Base-by-base conservation (phyloP, 352 stramenopile genomes). In the Elongisporangium prolatum region DNA sequence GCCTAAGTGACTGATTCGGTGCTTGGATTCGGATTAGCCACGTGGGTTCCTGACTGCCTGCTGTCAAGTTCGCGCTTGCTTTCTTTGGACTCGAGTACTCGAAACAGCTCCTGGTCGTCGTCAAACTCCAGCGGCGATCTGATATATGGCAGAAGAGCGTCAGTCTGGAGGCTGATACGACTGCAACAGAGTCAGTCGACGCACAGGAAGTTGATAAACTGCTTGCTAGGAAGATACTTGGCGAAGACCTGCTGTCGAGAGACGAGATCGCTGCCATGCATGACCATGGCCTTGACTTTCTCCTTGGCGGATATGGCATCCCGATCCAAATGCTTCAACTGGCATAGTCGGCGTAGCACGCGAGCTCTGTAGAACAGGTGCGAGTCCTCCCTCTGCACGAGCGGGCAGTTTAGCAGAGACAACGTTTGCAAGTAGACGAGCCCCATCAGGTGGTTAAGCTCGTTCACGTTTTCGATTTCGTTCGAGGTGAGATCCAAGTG, bases 171-270 rank as follows among this genome's bases (percentile, higher is more conserved):
- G 7, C 8, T 11, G 5, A 44, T 13, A 44, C 34, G 11, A 38
- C 8, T 14, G 28, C 8, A 17, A 11, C 34, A 17, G 10, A 22
- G 20, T 18, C 18, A 17, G 13, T 4, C 8, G 18, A 75, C 80
- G 62, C 81, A 88, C 80, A 93, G 54, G 49, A 72, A 84, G 59
- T 93, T 80, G 48, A 70, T 61, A 48, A 93, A 93, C 53, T 89
- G 66, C 49, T 82, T 64, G 9, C 57, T 59, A 0, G 79, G 72
- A 1, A 93, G 59, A 49, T 83, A 74, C 50, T 74, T 82, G 18
- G 74, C 64, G 11, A 88, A 81, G 54, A 89, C 72, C 18, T 69
- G 60, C n/a, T 72, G 72, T n/a, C 83, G 75, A 6, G 78, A 72
- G 25, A 59, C 67, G 7, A 84, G 59, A 50, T 93, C 83, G 61